These are phyloP conservation scores for Avena sativa DNA, from an alignment of 176 grass and related monocot genomes.

Conservation along the genomic window DNA sequence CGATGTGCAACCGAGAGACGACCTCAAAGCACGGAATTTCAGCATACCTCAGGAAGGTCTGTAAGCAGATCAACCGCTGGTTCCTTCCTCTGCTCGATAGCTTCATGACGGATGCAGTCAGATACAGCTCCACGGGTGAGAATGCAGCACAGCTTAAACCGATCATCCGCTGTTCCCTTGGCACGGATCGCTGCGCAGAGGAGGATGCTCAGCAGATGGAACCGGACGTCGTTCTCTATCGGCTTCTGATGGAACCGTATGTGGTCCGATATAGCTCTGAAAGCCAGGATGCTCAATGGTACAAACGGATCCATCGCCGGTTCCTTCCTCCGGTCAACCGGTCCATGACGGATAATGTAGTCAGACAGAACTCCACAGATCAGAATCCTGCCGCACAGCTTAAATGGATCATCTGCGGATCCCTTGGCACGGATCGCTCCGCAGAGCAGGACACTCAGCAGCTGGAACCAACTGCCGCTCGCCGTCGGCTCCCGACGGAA, in stretches of 20 bases:
- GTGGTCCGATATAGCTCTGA: background rate
- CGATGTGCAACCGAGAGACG: background rate
- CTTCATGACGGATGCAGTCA: background rate
- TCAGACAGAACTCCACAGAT: background rate
- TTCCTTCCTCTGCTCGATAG: background rate
- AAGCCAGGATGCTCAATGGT: background rate
- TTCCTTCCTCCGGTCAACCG: too few relatives aligned
- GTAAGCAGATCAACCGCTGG: background rate
- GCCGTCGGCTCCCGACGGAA: background rate
- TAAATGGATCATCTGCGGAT: background rate
- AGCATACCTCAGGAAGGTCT: background rate
- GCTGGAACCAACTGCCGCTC: background rate
- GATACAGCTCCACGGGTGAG: background rate
- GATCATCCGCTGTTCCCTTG: too few relatives aligned
- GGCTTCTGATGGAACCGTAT: background rate
- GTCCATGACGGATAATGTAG: background rate
- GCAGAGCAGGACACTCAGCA: background rate
- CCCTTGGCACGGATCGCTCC: background rate
- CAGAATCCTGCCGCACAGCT: background rate
- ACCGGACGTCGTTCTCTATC: background rate
- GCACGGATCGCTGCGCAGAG: too few relatives aligned
- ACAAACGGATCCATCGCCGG: background rate
- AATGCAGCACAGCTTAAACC: background rate
- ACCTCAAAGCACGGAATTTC: background rate
- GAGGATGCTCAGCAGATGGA: background rate